Evolutionary conservation across 2,329 filamentous ascomycete species (phyloP), one percentile per base, ranked within the genome.

Genomic region (Xylaria sp.): DNA sequence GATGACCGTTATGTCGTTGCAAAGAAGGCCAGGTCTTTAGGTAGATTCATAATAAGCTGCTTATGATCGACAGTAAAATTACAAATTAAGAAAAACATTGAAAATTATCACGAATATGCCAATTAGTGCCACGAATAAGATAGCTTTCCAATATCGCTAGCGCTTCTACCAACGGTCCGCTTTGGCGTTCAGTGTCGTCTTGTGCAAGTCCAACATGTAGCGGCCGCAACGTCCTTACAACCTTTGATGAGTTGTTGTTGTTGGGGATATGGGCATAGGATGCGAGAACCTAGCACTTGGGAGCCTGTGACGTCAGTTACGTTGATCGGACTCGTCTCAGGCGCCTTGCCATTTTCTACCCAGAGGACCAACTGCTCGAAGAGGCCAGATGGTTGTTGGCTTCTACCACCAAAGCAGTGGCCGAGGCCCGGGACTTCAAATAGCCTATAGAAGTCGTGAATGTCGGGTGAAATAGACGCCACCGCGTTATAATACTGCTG

Each of bases 351-450:
- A 6, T 78, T 70, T 41, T 79, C 77, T 13, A 78, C 77, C 77
- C 78, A 79, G 1, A 70, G 62, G 9, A 70, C 69, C 9, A 79
- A 60, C 45, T 74, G 72, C 18, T 70, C 73, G 45, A 79, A 79
- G 1, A 76, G 59, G 1, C 52, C 34, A 9, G 34, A 60, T 2
- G 78, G 78, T 52, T 72, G 65, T 12, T 68, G 71, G 0, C 78
- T 75, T 4, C 55, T 36, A 1, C 79, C 79, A 12, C 74, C 72
- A 15, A 45, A 63, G 67, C 79, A 81, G 65, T 81, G 80, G 0
- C 56, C 70, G 5, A 80, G 55, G 1, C 79, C 80, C 0, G 80
- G 76, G 7, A 76, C 73, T 12, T 71, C 60, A 46, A 78, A 81
- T 18, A 74, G 71, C 5, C 78, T 72, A 58, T 76, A 81, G 63